Conservation (phyloP, 805 yeast genomes). For the Scheffersomyces lignosus region DNA sequence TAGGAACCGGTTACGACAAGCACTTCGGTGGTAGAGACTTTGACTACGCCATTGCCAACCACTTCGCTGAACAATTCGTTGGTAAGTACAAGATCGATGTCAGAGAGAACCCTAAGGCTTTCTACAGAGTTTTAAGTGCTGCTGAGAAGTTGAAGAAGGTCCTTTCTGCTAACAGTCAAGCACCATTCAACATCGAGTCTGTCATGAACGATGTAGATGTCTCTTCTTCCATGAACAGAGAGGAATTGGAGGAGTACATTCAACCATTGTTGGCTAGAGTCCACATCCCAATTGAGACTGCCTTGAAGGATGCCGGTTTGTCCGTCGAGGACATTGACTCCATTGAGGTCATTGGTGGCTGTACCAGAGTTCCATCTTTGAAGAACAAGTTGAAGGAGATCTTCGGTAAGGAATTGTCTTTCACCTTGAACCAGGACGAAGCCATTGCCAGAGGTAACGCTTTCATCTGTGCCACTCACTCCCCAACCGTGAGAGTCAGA, state of each 20-base stretch:
- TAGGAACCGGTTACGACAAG: conserved; percentile 91
- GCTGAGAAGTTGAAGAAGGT: conserved; percentile 95
- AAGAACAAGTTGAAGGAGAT: conserved; percentile 78
- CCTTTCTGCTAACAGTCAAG: conserved; percentile 90
- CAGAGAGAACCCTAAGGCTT: conserved; percentile 89
- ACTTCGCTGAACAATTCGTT: conserved; percentile 91
- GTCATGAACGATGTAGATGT: conserved; percentile 97
- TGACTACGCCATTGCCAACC: conserved; percentile 90
- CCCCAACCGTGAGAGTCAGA: conserved; percentile 97
- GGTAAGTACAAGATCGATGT: conserved; percentile 92
- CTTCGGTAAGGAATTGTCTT: conserved; percentile 71
- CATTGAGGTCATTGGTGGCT: conserved; percentile 96
- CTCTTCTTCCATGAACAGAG: conserved; percentile 83
- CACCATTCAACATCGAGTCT: conserved; percentile 94
- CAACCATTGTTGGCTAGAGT: conserved; percentile 78
- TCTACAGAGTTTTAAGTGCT: conserved; percentile 86
- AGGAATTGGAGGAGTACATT: conserved; percentile 87
- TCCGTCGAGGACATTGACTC: conserved; percentile 75
- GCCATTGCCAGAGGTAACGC: conserved; percentile 99
- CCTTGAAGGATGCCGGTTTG: conserved; percentile 78
- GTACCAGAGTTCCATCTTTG: conserved; percentile 94
- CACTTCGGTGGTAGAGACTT: conserved; percentile 98
- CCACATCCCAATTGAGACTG: conserved; percentile 73
- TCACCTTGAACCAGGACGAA: conserved; percentile 98
- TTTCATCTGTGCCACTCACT: conserved; percentile 97